phyloP scores from a whole-genome alignment of 1,139 yeast species.

The Entelexis paramagnoliae region DNA sequence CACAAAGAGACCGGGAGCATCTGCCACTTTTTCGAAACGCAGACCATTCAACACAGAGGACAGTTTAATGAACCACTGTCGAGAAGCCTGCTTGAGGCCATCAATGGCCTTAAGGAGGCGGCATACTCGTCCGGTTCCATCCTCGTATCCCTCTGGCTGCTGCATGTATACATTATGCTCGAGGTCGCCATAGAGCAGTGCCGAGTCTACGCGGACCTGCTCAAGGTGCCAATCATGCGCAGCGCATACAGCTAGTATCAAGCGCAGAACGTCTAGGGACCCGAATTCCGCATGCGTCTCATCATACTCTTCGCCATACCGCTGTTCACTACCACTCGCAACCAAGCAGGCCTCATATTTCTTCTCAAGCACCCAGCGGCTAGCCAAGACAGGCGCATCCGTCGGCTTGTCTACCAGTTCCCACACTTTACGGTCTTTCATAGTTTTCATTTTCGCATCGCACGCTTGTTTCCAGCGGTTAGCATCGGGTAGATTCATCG shows the following conservation, averaged over 20 bases:
- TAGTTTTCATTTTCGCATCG: too few species aligned
- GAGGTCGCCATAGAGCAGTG: neutral
- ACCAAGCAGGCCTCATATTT: too few species aligned
- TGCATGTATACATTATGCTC: neutral
- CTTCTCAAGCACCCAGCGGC: too few species aligned
- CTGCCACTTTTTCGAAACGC: neutral
- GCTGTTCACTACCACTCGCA: too few species aligned
- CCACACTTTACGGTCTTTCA: too few species aligned
- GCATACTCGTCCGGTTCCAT: neutral
- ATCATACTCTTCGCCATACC: too few species aligned
- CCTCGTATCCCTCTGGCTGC: neutral
- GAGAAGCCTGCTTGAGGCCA: neutral
- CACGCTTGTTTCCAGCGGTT: too few species aligned
- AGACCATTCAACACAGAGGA: neutral
- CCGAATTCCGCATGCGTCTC: too few species aligned
- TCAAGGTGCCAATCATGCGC: neutral
- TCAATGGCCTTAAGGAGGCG: neutral
- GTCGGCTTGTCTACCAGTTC: too few species aligned
- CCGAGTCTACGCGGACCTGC: neutral
- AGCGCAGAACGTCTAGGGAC: neutral
- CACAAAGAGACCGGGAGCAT: neutral
- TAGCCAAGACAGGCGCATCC: too few species aligned
- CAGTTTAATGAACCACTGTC: neutral
- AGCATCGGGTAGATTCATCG: too few species aligned
- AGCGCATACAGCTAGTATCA: neutral